Percentiles rank a stretch among this genome's conserved stretches.
Conservation (phyloP, 208 protist genomes). For the Trypanosoma platydactyli region DNA sequence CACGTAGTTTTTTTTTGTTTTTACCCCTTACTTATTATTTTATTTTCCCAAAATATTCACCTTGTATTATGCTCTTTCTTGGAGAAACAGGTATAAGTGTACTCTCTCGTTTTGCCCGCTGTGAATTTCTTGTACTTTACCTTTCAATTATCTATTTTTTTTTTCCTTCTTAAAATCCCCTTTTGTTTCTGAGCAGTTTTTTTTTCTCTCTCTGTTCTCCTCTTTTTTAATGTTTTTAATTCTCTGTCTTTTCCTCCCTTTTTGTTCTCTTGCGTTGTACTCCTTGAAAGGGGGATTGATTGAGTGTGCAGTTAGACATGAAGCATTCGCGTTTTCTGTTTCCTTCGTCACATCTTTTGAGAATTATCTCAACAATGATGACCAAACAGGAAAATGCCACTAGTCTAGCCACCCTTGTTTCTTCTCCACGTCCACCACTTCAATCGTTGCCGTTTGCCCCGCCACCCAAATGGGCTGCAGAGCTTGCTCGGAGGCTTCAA, state of each 20-base stretch:
- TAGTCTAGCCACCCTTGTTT: conserved; percentile 30
- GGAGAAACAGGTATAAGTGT: no score
- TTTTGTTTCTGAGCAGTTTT: not conserved
- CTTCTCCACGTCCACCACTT: conserved; percentile 34
- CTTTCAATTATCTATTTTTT: no score
- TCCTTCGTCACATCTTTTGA: conserved; percentile 17
- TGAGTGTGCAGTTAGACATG: conserved; percentile 11
- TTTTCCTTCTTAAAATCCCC: no score
- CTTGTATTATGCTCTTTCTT: no score
- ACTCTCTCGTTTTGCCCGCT: no score
- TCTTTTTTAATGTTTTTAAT: conserved; percentile 1
- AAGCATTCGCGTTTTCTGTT: conserved; percentile 23
- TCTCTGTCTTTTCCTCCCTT: conserved; percentile 6
- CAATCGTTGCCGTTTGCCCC: conserved; percentile 69
- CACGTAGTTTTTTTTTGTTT: conserved; percentile 7
- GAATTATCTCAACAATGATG: conserved; percentile 20
- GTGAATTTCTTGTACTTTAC: no score
- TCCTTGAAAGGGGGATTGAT: conserved; percentile 5
- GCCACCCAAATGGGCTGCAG: conserved; percentile 80
- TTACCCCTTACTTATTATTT: not conserved
- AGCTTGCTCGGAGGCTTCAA: conserved; percentile 66
- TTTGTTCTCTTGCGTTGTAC: conserved; percentile 10
- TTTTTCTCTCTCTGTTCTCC: not conserved
- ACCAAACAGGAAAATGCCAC: conserved; percentile 2
- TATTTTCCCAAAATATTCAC: no score